Percentiles rank a stretch among this genome's conserved stretches.
Evolutionary conservation across 495 filamentous ascomycete species (phyloP).

Genomic region (Penicillium argentinense): DNA sequence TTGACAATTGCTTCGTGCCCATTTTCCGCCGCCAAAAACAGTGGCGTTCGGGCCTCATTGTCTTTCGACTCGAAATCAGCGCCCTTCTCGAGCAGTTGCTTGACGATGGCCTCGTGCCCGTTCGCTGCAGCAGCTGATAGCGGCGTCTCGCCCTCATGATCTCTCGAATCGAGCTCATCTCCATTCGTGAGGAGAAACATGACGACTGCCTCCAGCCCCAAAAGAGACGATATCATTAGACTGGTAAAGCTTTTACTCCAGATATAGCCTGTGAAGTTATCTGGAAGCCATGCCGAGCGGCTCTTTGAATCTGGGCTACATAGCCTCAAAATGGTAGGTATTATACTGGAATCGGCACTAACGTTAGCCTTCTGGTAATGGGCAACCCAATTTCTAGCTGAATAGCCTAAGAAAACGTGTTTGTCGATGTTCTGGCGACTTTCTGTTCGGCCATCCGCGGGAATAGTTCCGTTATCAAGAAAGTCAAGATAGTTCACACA

Average conservation of each 20-base stretch:
- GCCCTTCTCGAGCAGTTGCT: constrained; percentile 17
- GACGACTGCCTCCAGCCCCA: constrained; percentile 18
- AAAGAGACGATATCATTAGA: constrained; percentile 15
- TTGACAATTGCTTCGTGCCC: neutral
- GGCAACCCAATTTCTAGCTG: neutral
- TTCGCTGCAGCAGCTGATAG: constrained; percentile 22
- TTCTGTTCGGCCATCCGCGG: neutral
- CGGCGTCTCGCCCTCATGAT: constrained; percentile 16
- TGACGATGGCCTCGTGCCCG: constrained; percentile 23
- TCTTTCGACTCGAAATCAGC: constrained; percentile 8
- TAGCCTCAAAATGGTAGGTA: neutral
- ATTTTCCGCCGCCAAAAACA: neutral
- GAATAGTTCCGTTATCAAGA: neutral
- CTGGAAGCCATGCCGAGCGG: neutral
- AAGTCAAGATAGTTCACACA: constrained; percentile 34
- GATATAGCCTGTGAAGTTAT: neutral
- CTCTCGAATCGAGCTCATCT: constrained; percentile 12
- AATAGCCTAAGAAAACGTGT: neutral
- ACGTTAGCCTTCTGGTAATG: neutral
- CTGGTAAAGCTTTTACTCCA: constrained; percentile 8
- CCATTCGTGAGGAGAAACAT: constrained; percentile 15
- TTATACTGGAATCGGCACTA: neutral
- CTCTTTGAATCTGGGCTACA: neutral
- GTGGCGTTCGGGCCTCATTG: neutral
- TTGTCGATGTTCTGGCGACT: neutral